A percentile compares a stretch with the other conserved stretches of the same genome.
These are phyloP conservation scores for Thelonectria discophora DNA, from an alignment of 2,329 filamentous ascomycete species.

Conservation along the genomic window DNA sequence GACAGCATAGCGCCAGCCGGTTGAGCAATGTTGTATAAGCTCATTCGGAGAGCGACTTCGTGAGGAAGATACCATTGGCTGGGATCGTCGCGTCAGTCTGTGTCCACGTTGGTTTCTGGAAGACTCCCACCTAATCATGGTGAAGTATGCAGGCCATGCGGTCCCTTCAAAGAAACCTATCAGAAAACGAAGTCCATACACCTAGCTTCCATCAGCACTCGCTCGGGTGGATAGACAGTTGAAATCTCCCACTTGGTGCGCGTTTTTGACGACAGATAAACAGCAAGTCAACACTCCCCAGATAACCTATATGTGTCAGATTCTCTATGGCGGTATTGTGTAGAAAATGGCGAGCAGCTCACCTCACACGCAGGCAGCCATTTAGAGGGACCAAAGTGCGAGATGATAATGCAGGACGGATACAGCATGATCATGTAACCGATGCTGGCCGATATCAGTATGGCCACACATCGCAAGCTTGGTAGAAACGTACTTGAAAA, in stretches of 20 bases:
- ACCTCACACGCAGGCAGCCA: constrained; percentile 23
- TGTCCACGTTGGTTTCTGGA: too few relatives aligned
- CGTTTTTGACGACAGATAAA: background rate
- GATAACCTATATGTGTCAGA: constrained; percentile 1
- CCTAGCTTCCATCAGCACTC: too few relatives aligned
- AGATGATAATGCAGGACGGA: constrained; percentile 22
- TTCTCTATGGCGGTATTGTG: background rate
- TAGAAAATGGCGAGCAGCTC: background rate
- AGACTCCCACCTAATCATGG: constrained; percentile 29
- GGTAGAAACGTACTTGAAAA: background rate
- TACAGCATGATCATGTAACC: constrained; percentile 28
- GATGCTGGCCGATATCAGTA: constrained; percentile 6
- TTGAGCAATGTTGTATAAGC: constrained; percentile 25
- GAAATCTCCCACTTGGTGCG: too few relatives aligned
- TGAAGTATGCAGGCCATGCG: constrained; percentile 25
- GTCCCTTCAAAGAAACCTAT: background rate
- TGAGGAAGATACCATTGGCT: constrained; percentile 22
- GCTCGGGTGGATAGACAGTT: too few relatives aligned
- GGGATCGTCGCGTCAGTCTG: background rate
- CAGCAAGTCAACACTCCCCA: constrained; percentile 14
- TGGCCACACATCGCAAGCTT: background rate
- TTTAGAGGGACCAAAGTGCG: constrained; percentile 21
- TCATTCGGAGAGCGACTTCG: constrained; percentile 21
- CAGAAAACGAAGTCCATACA: background rate
- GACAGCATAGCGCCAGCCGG: constrained; percentile 25